Percentiles rank a stretch among this genome's conserved stretches.
phyloP scores from a whole-genome alignment of 1,284 basidiomycete genomes.

The Pterula multifida region DNA sequence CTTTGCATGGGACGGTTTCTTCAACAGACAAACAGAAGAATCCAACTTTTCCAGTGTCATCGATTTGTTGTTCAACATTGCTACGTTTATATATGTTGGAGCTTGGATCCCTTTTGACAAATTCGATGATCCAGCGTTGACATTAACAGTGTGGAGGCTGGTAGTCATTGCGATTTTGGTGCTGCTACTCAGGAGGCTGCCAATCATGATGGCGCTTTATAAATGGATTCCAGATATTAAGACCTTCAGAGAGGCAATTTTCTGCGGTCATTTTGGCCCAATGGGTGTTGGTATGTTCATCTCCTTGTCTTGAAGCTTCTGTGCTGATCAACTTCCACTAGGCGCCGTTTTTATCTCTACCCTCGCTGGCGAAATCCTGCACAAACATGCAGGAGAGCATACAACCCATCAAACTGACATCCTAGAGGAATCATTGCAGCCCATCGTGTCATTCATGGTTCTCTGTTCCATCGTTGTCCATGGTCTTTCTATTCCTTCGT shows the following conservation, averaged over 20 bases:
- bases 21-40: slow-evolving; percentile 93
- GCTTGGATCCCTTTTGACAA: slow-evolving; percentile 88
- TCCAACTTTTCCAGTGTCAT: slow-evolving; percentile 94
- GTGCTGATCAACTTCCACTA: not conserved
- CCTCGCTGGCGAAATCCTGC: slow-evolving; percentile 63
- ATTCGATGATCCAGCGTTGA: not conserved
- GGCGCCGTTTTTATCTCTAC: slow-evolving; percentile 87
- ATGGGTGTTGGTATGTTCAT: slow-evolving; percentile 56
- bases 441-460: slow-evolving; percentile 87
- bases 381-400: slow-evolving; percentile 17
- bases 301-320: not conserved
- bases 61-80: slow-evolving; percentile 84
- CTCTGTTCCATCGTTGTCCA: slow-evolving; percentile 79
- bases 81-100: slow-evolving; percentile 80
- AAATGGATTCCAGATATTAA: slow-evolving; percentile 91
- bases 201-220: slow-evolving; percentile 73
- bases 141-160: slow-evolving; percentile 19
- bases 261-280: slow-evolving; percentile 91
- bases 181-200: slow-evolving; percentile 72
- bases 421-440: slow-evolving; percentile 69
- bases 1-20: slow-evolving; percentile 99
- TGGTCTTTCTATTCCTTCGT: slow-evolving; percentile 87
- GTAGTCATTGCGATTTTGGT: slow-evolving; percentile 73
- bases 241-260: slow-evolving; percentile 77
- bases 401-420: slow-evolving; percentile 53